Percentiles rank a stretch among this genome's conserved stretches.
Evolutionary conservation across 1,284 basidiomycete genomes (phyloP).

Genomic region (Moesziomyces sp.): DNA sequence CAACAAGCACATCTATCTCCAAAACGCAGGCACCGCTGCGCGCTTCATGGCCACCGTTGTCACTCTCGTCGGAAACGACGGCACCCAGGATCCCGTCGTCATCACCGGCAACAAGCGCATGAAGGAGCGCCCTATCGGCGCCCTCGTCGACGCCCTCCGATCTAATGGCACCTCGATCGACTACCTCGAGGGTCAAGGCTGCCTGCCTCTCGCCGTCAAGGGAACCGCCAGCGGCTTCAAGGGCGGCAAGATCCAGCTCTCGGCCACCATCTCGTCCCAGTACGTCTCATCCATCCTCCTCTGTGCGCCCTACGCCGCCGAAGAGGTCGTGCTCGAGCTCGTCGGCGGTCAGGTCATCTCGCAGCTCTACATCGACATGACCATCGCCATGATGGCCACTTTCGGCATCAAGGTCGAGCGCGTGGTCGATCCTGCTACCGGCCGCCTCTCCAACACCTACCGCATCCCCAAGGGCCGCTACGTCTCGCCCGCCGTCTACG

Average conservation of each 20-base stretch:
- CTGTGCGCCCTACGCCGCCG: slow-evolving; percentile 89
- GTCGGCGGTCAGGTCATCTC: slow-evolving; percentile 94
- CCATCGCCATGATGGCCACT: slow-evolving; percentile 95
- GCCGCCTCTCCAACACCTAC: slow-evolving; percentile 78
- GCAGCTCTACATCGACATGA: slow-evolving; percentile 99
- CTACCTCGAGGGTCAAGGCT: slow-evolving; percentile 83
- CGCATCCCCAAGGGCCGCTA: slow-evolving; percentile 86
- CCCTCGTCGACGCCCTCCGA: slow-evolving; percentile 89
- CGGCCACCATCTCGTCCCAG: slow-evolving; percentile 95
- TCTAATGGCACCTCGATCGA: slow-evolving; percentile 83
- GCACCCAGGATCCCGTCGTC: slow-evolving; percentile 66
- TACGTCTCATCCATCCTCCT: slow-evolving; percentile 97
- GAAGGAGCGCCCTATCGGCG: slow-evolving; percentile 95
- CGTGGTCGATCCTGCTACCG: slow-evolving; percentile 75
- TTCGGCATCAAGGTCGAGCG: slow-evolving; percentile 87
- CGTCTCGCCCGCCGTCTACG: slow-evolving; percentile 80
- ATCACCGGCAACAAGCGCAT: slow-evolving; percentile 98
- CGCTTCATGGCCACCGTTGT: slow-evolving; percentile 97
- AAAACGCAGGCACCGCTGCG: slow-evolving; percentile 96
- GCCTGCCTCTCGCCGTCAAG: slow-evolving; percentile 84
- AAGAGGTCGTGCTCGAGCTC: slow-evolving; percentile 86
- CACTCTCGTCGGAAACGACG: slow-evolving; percentile 72
- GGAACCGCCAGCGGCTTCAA: slow-evolving; percentile 76
- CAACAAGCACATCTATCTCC: slow-evolving; percentile 91
- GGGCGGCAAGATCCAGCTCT: slow-evolving; percentile 85